Evolutionary conservation across 345 rosid species (phyloP).

Genomic region (Pseudoturritis turrita): DNA sequence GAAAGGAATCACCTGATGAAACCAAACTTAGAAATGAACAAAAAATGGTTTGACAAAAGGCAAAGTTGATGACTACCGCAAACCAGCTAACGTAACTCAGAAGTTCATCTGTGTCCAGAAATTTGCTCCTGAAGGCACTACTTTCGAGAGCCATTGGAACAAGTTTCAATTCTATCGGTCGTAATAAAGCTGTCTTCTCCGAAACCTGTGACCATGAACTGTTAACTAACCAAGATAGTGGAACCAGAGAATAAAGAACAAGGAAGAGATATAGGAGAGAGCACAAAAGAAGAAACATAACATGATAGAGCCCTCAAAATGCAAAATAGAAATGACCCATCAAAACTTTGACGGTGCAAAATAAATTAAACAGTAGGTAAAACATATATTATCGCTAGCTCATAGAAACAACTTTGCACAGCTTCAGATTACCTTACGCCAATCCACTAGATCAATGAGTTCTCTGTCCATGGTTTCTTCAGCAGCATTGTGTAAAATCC

Average conservation of each 20-base stretch:
- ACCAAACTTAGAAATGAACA: background rate
- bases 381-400: background rate
- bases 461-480: slow-evolving; percentile 84
- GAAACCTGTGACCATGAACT: slow-evolving; percentile 60
- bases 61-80: slow-evolving; percentile 48
- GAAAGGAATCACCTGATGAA: background rate
- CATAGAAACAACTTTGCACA: background rate
- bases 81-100: slow-evolving; percentile 85
- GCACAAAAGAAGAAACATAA: background rate
- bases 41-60: slow-evolving; percentile 4
- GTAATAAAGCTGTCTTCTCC: slow-evolving; percentile 78
- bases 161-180: slow-evolving; percentile 83
- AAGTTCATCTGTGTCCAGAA: slow-evolving; percentile 86
- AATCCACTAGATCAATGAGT: slow-evolving; percentile 72
- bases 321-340: slow-evolving; percentile 3
- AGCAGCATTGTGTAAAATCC: slow-evolving; percentile 65
- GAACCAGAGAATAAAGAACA: background rate
- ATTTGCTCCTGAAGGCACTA: slow-evolving; percentile 90
- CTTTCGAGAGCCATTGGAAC: slow-evolving; percentile 93
- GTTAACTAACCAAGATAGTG: slow-evolving; percentile 24
- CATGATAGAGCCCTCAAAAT: background rate
- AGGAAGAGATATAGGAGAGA: slow-evolving; percentile 9
- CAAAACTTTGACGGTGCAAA: background rate
- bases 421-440: slow-evolving; percentile 66
- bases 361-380: background rate